Conservation (phyloP, 495 filamentous ascomycete genomes). For the Penicillium cataractarum region DNA sequence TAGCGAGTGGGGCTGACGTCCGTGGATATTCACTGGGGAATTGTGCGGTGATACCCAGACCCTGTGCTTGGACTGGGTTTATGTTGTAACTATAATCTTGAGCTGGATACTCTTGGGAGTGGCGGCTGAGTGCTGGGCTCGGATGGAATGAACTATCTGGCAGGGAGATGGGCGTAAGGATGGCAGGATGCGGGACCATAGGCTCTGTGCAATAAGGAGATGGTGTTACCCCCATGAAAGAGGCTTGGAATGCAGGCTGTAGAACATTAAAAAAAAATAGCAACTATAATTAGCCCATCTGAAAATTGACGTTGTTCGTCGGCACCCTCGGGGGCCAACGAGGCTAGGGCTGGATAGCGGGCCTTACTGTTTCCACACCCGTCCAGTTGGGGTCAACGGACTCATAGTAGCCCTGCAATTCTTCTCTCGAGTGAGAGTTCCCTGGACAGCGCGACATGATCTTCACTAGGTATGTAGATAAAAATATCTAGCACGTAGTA, state of each 20-base stretch:
- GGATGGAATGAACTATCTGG: slow-evolving; percentile 42
- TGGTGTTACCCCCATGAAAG: slow-evolving; percentile 33
- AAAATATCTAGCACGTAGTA: slow-evolving; percentile 8
- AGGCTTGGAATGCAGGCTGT: slow-evolving; percentile 28
- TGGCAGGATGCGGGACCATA: slow-evolving; percentile 29
- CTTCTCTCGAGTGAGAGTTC: slow-evolving; percentile 29
- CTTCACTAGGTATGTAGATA: slow-evolving; percentile 11
- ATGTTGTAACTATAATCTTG: slow-evolving; percentile 41
- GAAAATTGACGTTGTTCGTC: not conserved
- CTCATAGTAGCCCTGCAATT: slow-evolving; percentile 38
- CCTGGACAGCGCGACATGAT: slow-evolving; percentile 34
- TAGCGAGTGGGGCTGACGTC: slow-evolving; percentile 27
- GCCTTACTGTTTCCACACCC: slow-evolving; percentile 40
- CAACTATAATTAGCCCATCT: slow-evolving; percentile 5
- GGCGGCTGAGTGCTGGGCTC: slow-evolving; percentile 46
- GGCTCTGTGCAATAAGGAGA: slow-evolving; percentile 40
- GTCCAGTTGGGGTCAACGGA: slow-evolving; percentile 36
- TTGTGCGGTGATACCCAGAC: slow-evolving; percentile 44
- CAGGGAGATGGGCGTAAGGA: slow-evolving; percentile 47
- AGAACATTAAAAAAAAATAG: slow-evolving; percentile 9
- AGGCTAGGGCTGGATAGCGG: not conserved
- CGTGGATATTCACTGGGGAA: slow-evolving; percentile 41
- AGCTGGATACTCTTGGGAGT: slow-evolving; percentile 26
- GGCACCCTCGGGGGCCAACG: not conserved
- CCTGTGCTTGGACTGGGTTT: slow-evolving; percentile 35